A percentile compares a stretch with the other conserved stretches of the same genome.
phyloP scores from a whole-genome alignment of 176 grass and related monocot species.

The Metroxylon sagu region DNA sequence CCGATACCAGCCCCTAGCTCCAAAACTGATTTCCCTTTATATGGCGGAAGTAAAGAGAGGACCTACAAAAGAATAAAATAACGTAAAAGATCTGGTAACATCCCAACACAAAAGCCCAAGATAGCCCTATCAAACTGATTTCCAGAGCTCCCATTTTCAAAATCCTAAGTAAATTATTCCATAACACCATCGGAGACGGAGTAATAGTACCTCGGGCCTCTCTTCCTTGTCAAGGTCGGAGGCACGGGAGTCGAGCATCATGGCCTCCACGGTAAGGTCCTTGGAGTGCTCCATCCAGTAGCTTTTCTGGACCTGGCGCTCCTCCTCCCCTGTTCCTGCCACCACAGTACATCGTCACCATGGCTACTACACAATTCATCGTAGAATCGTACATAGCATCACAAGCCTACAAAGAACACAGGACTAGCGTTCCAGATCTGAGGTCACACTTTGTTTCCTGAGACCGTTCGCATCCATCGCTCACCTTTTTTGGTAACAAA shows the following conservation, averaged over 20 bases:
- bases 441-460: too few species aligned
- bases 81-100: too few species aligned
- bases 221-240: constrained; percentile 88
- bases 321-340: constrained; percentile 21
- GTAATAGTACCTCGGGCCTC: constrained; percentile 62
- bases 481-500: too few species aligned
- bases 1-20: constrained; percentile 95
- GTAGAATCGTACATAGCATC: not conserved
- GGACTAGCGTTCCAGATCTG: not conserved
- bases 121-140: too few species aligned
- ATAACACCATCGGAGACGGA: too few species aligned
- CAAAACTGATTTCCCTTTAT: constrained; percentile 64
- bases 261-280: constrained; percentile 92
- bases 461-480: too few species aligned
- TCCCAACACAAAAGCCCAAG: too few species aligned
- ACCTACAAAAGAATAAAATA: constrained; percentile 32
- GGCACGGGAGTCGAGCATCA: constrained; percentile 97
- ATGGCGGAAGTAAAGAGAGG: constrained; percentile 68
- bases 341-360: constrained; percentile 7
- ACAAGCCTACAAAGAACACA: not conserved
- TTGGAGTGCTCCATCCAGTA: constrained; percentile 96
- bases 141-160: too few species aligned
- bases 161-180: too few species aligned
- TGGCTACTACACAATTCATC: not conserved
- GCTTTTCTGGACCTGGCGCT: constrained; percentile 73